Evolutionary conservation across 176 grass and related monocot genomes (phyloP).

Genomic region (Puccinellia tenuiflora): DNA sequence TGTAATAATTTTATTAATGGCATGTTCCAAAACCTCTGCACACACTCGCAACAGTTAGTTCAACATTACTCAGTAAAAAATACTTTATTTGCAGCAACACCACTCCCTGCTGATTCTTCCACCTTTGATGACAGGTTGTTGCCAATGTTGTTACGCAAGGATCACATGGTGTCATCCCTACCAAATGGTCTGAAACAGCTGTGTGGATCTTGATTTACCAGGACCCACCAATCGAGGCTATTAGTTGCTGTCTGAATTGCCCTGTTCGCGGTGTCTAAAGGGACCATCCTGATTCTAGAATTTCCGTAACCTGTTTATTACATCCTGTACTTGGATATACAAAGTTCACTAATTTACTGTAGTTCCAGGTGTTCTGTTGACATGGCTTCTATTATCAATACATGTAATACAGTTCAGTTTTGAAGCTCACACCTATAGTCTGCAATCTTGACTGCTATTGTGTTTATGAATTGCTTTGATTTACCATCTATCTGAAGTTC

Average conservation of each 20-base stretch:
- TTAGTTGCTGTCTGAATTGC: neutral
- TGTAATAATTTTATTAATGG: neutral
- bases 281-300: neutral
- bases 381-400: neutral
- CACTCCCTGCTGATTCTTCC: neutral
- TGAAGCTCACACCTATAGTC: neutral
- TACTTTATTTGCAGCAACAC: neutral
- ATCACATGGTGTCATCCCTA: constrained; percentile 6
- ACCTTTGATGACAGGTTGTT: constrained; percentile 18
- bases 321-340: neutral
- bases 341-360: neutral
- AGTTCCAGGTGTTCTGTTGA: neutral
- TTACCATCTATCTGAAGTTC: neutral
- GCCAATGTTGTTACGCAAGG: constrained; percentile 5
- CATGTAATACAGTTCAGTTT: constrained; percentile 1
- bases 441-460: neutral
- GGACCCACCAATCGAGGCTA: neutral
- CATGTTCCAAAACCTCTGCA: neutral
- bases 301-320: neutral
- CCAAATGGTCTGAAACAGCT: constrained; percentile 18
- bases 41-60: neutral
- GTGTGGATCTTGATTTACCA: neutral
- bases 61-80: neutral
- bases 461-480: neutral
- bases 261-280: neutral